Percentiles rank a stretch among this genome's conserved stretches.
Conservation (phyloP, 169 alveolate species). For the Plasmodium knowlesi region DNA sequence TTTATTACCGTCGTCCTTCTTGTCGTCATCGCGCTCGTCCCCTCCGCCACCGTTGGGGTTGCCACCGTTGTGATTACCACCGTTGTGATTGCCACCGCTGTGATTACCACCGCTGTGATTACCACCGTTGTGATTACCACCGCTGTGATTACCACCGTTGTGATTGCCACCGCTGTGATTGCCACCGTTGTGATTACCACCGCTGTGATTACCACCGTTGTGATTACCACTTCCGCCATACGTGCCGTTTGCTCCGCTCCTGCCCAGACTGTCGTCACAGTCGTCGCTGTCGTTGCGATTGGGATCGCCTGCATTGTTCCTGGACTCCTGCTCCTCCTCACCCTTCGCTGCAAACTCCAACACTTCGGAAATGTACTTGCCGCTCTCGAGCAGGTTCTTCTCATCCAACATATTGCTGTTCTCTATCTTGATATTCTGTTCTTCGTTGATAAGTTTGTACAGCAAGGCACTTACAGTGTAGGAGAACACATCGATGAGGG, state of each 20-base stretch:
- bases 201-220: not conserved
- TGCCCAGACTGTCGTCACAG: not conserved
- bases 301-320: not conserved
- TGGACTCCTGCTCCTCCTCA: not conserved
- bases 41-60: not conserved
- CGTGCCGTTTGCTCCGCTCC: not conserved
- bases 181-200: not conserved
- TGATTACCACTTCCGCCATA: not conserved
- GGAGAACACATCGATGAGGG: conserved; percentile 40
- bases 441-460: conserved; percentile 54
- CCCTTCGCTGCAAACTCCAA: conserved; percentile 8
- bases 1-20: conserved; percentile 23
- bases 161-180: not conserved
- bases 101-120: not conserved
- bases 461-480: conserved; percentile 50
- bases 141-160: not conserved
- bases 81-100: not conserved
- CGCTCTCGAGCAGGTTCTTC: not conserved
- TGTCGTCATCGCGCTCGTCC: conserved; percentile 19
- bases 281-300: not conserved
- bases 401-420: conserved; percentile 23
- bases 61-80: not conserved
- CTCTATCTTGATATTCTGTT: conserved; percentile 36
- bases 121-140: not conserved
- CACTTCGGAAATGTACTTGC: conserved; percentile 5